Base-by-base conservation (phyloP, 371 early-diverging fungal genomes). In the Chytridium lagenaria region DNA sequence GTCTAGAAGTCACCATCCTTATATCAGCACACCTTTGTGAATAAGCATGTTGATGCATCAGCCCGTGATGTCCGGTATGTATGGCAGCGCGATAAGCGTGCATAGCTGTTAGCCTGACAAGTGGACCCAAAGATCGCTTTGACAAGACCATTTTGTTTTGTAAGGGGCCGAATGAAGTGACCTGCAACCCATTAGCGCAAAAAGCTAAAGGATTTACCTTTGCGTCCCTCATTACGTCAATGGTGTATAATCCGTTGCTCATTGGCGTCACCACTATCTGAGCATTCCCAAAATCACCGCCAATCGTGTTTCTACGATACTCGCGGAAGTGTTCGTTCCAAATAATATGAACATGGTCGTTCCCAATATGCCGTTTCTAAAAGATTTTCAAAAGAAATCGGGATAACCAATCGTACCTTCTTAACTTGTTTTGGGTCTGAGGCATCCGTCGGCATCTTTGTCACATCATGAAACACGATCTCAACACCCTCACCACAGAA, bases 261-360 rank as follows among this genome's bases (percentile, higher is more conserved):
- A 94, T 77, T 0, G 98, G 98, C 0, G 91, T 92, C 12, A 98
- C 88, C 30, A 94, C 88, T 51, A 98, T 95, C 71, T 93, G 91
- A 0, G 92, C 97, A 71, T 97, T 97, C 36, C 97, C 98, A 85
- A 97, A 98, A 77, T 97, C 98, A 50, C 98, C 98, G 23, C 94
- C 93, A 69, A 98, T 96, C 0, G 98, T 97, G 39, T 87, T 88
- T 26, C 90, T 87, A 28, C 90, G 84, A 78, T 97, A 98, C 38
- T 93, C 91, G 38, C 93, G 84, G 40, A 83, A 84, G 73, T 94
- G 92, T 77, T 96, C 98, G 76, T 96, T 96, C 97, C 97, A 98
- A 1, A 98, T 88, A 65, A 98, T 93, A 73, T 97, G 98, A 1
- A 98, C 95, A 71, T 95, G 95, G 75, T 98, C 98, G 77, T 98